Evolutionary conservation across 306 rosid species (phyloP), one percentile per base, ranked within the genome.

Genomic region (Ormosia emarginata): DNA sequence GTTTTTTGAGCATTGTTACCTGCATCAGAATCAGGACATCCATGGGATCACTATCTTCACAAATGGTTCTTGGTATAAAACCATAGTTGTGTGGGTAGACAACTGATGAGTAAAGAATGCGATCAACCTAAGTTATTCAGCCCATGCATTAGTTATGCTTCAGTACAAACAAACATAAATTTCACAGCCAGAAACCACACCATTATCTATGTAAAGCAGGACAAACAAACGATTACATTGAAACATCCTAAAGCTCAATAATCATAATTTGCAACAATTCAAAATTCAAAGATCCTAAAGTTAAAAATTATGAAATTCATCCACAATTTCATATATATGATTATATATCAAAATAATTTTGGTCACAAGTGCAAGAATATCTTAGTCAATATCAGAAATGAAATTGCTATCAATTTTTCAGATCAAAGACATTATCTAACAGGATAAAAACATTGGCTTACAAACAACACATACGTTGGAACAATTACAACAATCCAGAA

Each of bases 61-160:
- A 95, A 32, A 93, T 63, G 79, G 98, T 95, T 56, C 99, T 90
- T 10, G 99, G 99, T 75, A 95, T 93, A 88, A 93, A 93, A 77
- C 99, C 99, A 49, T 93, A 92, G 84, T 95, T 95, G 91, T 95
- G 99, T 59, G 99, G 98, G 83, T 95, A 95, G 79, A 95, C 99
- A 82, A 95, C 98, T 2, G 99, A 95, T 40, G 99, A 93, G 90
- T 95, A 95, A 86, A 95, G 99, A 75, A 93, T 63, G 63, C 99
- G 96, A 78, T 95, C 99, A 75, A 95, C 99, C 96, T 95, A 78
- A 14, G 69, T 78, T 47, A 57, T 78, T 82, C 79, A 81, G 34
- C 46, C 58, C 59, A 81, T 67, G 56, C 50, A 46, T 68, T 34
- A 78, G 87, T 81, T 46, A 73, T 43, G 64, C 68, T 59, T 79